Evolutionary conservation across 192 early-diverging fungal genomes (phyloP).

Genomic region (Coemansia sp.): DNA sequence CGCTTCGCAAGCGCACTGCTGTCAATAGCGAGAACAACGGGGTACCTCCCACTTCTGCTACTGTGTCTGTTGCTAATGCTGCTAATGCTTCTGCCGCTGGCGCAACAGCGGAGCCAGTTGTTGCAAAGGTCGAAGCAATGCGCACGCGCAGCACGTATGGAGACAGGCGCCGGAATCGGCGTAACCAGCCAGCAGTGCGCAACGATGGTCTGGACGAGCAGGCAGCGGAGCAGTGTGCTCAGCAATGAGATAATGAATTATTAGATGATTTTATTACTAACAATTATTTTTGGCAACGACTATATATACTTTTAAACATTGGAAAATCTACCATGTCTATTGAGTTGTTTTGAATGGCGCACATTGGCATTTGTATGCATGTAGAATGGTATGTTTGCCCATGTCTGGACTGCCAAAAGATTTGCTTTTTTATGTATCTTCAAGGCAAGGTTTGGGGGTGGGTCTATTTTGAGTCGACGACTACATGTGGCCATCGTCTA

Average conservation of each 20-base stretch:
- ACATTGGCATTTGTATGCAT: too few relatives aligned
- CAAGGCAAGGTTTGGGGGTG: neutral
- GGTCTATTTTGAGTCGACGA: neutral
- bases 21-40: constrained; percentile 6
- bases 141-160: constrained; percentile 45
- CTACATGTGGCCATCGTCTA: constrained; percentile 64
- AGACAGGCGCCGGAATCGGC: constrained; percentile 43
- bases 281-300: too few relatives aligned
- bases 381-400: too few relatives aligned
- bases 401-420: too few relatives aligned
- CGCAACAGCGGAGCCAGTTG: neutral
- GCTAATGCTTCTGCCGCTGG: neutral
- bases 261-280: too few relatives aligned
- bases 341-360: too few relatives aligned
- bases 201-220: constrained; percentile 40
- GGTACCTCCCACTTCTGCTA: neutral
- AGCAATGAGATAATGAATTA: constrained; percentile 23
- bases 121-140: constrained; percentile 16
- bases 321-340: too few relatives aligned
- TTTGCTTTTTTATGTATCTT: too few relatives aligned
- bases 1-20: constrained; percentile 45
- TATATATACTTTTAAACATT: too few relatives aligned
- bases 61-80: neutral
- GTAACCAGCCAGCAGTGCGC: constrained; percentile 37
- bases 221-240: constrained; percentile 49